Percentiles rank a stretch among this genome's conserved stretches.
Evolutionary conservation across 2,329 filamentous ascomycete species (phyloP).

Genomic region (Juglanconis sp.): DNA sequence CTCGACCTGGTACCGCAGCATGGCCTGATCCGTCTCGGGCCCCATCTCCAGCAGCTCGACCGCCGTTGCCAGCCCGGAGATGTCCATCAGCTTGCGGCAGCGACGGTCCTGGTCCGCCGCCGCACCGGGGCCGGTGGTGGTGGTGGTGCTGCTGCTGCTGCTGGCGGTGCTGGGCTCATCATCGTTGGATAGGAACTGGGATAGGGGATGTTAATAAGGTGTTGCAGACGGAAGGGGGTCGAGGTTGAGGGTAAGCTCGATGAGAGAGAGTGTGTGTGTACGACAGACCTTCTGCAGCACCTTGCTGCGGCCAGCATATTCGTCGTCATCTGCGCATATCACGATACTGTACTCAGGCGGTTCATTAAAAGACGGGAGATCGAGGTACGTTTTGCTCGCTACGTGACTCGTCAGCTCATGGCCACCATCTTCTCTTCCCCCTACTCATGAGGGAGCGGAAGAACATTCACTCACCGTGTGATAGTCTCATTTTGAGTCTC

Average conservation of each 20-base stretch:
- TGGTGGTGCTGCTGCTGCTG: not conserved
- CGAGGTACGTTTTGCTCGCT: constrained; percentile 19
- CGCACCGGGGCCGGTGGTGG: not conserved
- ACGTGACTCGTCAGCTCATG: constrained; percentile 7
- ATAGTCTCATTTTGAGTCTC: constrained; percentile 18
- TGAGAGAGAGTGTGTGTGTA: not conserved
- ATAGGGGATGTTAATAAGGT: not conserved
- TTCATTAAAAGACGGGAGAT: constrained; percentile 18
- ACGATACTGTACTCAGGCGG: constrained; percentile 18
- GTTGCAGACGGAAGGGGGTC: not conserved
- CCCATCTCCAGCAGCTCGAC: constrained; percentile 18
- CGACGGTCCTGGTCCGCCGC: constrained; percentile 10
- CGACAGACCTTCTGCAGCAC: constrained; percentile 16
- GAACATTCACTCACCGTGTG: constrained; percentile 14
- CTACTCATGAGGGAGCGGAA: not conserved
- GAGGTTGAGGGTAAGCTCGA: not conserved
- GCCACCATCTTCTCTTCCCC: not conserved
- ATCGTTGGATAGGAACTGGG: constrained; percentile 13
- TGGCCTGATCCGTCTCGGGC: constrained; percentile 16
- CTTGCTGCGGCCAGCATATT: constrained; percentile 17
- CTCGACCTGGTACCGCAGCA: constrained; percentile 19
- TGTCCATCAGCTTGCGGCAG: constrained; percentile 19
- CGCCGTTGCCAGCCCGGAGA: constrained; percentile 13
- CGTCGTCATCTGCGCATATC: constrained; percentile 18
- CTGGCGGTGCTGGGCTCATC: constrained; percentile 9